Base-by-base conservation (phyloP, 371 early-diverging fungal species). In the Circinella umbellata region DNA sequence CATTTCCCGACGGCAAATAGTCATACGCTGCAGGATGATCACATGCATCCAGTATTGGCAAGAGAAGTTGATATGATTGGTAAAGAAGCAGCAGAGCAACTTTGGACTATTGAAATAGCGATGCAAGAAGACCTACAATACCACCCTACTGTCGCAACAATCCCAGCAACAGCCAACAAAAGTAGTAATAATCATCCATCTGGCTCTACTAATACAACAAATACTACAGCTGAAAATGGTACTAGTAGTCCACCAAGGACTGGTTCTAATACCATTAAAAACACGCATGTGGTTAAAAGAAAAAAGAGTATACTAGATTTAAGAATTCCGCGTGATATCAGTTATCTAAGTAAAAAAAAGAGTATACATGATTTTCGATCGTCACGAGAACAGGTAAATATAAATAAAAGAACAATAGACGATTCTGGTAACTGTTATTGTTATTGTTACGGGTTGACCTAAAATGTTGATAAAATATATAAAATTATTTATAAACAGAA, bases 81-180 rank as follows among this genome's bases (percentile, higher is more conserved):
- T 8, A 51, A 57, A 37, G 62, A 51, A 17, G 61, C 61, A 1
- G 27, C 27, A 20, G 77, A 77, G 55, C 67, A 72, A 18, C 65
- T 51, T 14, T 77, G 77, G 77, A 55, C 66, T 1, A 55, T 77
- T n/a, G 73, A 74, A 62, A 59, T 68, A 4, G 70, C 70, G 14
- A 51, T 64, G 15, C 54, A 35, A 13, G 61, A 67, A n/a, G 71
- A 71, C 20, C 18, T 74, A 47, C 20, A 49, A 15, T 64, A 42
- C 20, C 70, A 67, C 54, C 71, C 63, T 38, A 49, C 57, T 5
- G 17, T 39, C 46, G 34, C 46, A 46, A 13, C 17, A 18, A 11
- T 14, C 4, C 55, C 27, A 11, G 53, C 34, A 18, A 14, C 42
- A 9, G 46, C 18, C 17, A 42, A 27, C 27, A 27, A 27, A 27